Conservation (phyloP, 108 stramenopile species). For the Nitzschia inconspicua region DNA sequence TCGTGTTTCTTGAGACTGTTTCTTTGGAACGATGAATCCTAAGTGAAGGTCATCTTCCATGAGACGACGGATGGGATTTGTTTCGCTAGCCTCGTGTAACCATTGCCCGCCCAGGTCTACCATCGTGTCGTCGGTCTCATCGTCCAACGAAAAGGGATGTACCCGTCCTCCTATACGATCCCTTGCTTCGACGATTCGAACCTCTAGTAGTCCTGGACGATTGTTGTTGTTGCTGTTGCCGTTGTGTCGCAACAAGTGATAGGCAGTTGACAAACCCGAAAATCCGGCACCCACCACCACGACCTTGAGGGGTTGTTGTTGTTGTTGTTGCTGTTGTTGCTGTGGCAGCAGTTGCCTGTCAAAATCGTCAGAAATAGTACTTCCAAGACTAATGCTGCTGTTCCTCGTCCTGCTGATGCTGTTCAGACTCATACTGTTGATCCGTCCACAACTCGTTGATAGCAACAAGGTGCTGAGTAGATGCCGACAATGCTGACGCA, state of each 20-base stretch:
- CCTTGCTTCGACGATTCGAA: conserved; percentile 20
- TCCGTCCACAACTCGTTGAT: too few species aligned
- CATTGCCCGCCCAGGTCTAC: conserved; percentile 19
- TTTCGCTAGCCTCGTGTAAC: conserved; percentile 7
- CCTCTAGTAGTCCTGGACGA: not conserved
- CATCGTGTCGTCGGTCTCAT: conserved; percentile 4
- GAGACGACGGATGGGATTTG: conserved; percentile 13
- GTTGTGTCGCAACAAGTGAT: conserved; percentile 13
- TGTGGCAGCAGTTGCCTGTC: not conserved
- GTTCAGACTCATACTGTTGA: too few species aligned
- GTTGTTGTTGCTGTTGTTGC: not conserved
- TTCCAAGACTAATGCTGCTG: too few species aligned
- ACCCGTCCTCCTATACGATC: conserved; percentile 30
- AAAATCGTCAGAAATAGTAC: too few species aligned
- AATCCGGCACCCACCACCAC: conserved; percentile 25
- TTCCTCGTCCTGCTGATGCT: too few species aligned
- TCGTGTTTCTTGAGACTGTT: not conserved
- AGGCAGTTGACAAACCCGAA: conserved; percentile 18
- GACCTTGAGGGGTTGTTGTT: conserved; percentile 1
- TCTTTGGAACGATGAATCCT: not conserved
- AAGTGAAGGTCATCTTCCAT: conserved; percentile 12
- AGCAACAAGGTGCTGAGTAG: too few species aligned
- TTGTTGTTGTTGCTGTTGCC: not conserved
- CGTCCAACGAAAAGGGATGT: not conserved
- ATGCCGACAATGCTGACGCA: too few species aligned